Conservation (phyloP, 352 stramenopile genomes). For the Phytophthora brassicae region DNA sequence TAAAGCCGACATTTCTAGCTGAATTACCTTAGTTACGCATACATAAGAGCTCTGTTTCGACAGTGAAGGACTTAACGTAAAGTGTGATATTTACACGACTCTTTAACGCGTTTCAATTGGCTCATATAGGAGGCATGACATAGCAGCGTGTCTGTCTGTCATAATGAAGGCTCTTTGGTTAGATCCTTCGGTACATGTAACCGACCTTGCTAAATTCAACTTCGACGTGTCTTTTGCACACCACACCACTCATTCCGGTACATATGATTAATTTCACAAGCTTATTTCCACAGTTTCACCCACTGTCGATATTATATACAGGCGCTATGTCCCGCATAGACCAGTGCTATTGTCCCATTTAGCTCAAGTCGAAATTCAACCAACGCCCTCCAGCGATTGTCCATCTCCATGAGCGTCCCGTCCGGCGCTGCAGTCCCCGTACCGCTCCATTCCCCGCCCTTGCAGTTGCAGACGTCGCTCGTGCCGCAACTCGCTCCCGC, state of each 20-base stretch:
- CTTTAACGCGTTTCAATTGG: too few relatives aligned
- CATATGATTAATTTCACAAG: not conserved
- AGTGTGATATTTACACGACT: too few relatives aligned
- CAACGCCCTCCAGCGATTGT: conserved; percentile 6
- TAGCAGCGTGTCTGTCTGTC: too few relatives aligned
- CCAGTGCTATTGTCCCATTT: not conserved
- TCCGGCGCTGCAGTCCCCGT: conserved; percentile 22
- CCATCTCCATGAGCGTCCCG: conserved; percentile 28
- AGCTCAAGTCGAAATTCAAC: conserved; percentile 7
- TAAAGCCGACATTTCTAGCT: too few relatives aligned
- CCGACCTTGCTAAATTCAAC: not conserved
- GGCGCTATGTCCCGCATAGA: conserved; percentile 1
- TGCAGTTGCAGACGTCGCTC: conserved; percentile 8
- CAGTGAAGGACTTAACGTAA: too few relatives aligned
- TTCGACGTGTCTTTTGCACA: conserved; percentile 28
- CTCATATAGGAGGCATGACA: too few relatives aligned
- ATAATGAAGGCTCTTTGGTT: too few relatives aligned
- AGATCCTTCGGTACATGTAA: too few relatives aligned
- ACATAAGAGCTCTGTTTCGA: too few relatives aligned
- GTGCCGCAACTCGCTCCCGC: not conserved
- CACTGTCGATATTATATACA: too few relatives aligned
- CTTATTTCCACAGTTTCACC: not conserved
- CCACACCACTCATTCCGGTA: conserved; percentile 13
- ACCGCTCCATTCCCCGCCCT: conserved; percentile 15
- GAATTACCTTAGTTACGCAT: too few relatives aligned